Evolutionary conservation across 495 filamentous ascomycete species (phyloP).

Genomic region (Daldinia vernicosa): DNA sequence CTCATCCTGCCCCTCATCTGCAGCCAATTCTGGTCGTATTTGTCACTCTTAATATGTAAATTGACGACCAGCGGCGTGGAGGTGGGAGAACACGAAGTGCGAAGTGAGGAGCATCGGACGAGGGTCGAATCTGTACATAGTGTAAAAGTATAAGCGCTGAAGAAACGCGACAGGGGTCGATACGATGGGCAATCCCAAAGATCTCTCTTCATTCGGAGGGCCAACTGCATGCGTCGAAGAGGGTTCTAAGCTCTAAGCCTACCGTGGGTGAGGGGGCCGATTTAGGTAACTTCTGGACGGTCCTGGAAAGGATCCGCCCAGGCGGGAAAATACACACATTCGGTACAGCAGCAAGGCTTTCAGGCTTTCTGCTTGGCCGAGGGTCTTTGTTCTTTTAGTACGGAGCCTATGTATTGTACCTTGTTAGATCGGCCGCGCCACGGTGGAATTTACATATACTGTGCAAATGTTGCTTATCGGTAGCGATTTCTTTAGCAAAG

Average conservation of each 20-base stretch:
- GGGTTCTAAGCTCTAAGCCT: conserved; percentile 22
- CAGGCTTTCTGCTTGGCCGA: conserved; percentile 1
- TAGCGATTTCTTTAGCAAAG: conserved; percentile 11
- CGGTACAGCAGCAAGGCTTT: neutral
- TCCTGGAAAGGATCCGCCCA: conserved; percentile 31
- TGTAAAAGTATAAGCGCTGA: conserved; percentile 29
- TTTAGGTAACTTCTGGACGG: conserved; percentile 29
- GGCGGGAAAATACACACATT: conserved; percentile 7
- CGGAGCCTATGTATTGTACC: conserved; percentile 1
- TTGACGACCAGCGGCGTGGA: conserved; percentile 24
- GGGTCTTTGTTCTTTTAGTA: conserved; percentile 9
- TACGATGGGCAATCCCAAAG: conserved; percentile 28
- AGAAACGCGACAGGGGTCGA: conserved; percentile 19
- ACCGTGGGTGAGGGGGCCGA: conserved; percentile 24
- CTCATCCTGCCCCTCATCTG: conserved; percentile 15
- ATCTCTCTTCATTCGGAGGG: conserved; percentile 19
- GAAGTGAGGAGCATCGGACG: conserved; percentile 33
- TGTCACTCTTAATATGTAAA: conserved; percentile 9
- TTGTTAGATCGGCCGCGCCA: conserved; percentile 8
- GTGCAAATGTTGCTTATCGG: neutral
- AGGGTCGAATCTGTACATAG: conserved; percentile 1
- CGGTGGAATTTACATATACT: conserved; percentile 2
- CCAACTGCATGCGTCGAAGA: conserved; percentile 35
- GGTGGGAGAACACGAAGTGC: conserved; percentile 36
- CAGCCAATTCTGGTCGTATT: conserved; percentile 11